A percentile compares a stretch with the other conserved stretches of the same genome.
phyloP scores from a whole-genome alignment of 768 basidiomycete genomes.

The Leccinum rimulosum region DNA sequence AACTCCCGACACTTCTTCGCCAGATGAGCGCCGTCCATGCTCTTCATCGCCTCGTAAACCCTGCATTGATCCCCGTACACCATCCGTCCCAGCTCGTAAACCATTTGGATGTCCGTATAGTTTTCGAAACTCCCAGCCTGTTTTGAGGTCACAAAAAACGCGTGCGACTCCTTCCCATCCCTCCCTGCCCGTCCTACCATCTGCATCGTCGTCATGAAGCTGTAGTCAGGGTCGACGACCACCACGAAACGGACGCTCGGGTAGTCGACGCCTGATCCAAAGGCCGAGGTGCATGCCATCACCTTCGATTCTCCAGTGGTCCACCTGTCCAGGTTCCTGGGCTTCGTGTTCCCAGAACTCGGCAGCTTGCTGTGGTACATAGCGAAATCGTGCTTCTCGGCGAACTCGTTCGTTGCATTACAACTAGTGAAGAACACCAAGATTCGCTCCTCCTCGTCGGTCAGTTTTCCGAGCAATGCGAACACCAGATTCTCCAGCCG shows the following conservation, averaged over 20 bases:
- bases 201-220: neutral
- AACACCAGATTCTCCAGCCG: neutral
- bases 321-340: conserved; percentile 4
- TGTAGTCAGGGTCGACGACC: neutral
- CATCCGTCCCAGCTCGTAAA: neutral
- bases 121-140: neutral
- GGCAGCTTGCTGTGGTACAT: neutral
- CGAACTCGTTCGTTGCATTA: neutral
- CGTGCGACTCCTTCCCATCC: conserved; percentile 5
- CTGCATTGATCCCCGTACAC: neutral
- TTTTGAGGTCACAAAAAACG: neutral
- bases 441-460: neutral
- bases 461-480: neutral
- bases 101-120: too few relatives aligned
- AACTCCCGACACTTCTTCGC: neutral
- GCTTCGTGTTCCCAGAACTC: neutral
- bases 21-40: neutral
- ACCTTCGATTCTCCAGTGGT: neutral
- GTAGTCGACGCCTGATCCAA: conserved; percentile 7
- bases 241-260: conserved; percentile 1
- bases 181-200: conserved; percentile 10
- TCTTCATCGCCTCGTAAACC: neutral
- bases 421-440: neutral
- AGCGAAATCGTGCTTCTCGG: neutral
- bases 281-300: conserved; percentile 9